Evolutionary conservation across 2,329 filamentous ascomycete species (phyloP), one percentile per base, ranked within the genome.

Genomic region (Diaporthe citrichinensis): DNA sequence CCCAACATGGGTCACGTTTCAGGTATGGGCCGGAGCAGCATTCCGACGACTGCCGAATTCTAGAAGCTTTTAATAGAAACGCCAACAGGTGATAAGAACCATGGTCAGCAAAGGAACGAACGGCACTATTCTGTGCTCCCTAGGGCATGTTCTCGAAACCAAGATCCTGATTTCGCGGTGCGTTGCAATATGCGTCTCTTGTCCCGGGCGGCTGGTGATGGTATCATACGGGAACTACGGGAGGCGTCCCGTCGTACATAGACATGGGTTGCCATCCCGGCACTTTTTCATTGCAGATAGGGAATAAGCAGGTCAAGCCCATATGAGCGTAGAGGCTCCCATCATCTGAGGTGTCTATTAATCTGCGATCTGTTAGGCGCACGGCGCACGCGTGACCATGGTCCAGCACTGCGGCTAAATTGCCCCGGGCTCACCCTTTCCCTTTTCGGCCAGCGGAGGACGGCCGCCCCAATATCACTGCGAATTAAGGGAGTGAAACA

Each of bases 371-470:
- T 28, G 49, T 23, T 41, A 69, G 65, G 49, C 65, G 49, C 65
- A 69, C 46, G 14, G 61, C 65, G n/a, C 34, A 69, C 65, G 49
- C 46, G 65, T 69, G 65, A 69, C 65, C 65, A 23, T 20, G 65
- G 65, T 39, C 65, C 31, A 53, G 46, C 34, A 53, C 65, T 25
- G 49, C 65, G 65, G 65, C 65, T 69, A 69, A 69, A 69, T 69
- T 41, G 36, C 46, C 65, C 46, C 46, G 65, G 46, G 23, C 34
- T 53, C 46, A 31, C 31, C 49, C 65, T 55, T 69, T 69, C 65
- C 65, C 65, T 17, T 69, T 69, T 69, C 65, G 65, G 65, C 65
- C 65, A 55, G 49, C 65, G 65, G 65, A 69, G 65, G 65, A 55
- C 31, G 49, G 34, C 46, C 8, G 44, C n/a, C 65, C 34, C 65